Conservation (phyloP, 768 basidiomycete species). For the Lyophyllum semitale region DNA sequence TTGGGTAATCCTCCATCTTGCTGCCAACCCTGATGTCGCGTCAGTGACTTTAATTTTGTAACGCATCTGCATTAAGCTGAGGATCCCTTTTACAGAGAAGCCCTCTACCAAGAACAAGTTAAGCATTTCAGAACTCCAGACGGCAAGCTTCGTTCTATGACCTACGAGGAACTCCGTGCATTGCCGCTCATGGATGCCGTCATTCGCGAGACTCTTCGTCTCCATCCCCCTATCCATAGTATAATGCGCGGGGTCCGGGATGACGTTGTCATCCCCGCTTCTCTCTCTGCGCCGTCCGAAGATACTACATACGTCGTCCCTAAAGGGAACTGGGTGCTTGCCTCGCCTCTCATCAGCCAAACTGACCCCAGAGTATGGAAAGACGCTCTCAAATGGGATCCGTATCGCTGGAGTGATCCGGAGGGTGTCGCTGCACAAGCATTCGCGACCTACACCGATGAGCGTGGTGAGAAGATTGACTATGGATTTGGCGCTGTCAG, state of each 20-base stretch:
- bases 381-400: constrained; percentile 72
- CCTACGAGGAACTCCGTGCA: constrained; percentile 82
- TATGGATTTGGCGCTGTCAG: constrained; percentile 95
- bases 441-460: constrained; percentile 72
- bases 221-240: constrained; percentile 95
- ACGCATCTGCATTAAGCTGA: too few species aligned
- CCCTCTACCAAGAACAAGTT: constrained; percentile 89
- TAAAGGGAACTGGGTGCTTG: constrained; percentile 86
- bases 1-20: constrained; percentile 89
- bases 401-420: constrained; percentile 82
- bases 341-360: constrained; percentile 86
- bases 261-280: constrained; percentile 79
- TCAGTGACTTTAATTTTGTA: too few species aligned
- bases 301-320: constrained; percentile 82
- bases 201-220: constrained; percentile 90
- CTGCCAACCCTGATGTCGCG: constrained; percentile 73
- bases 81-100: too few species aligned
- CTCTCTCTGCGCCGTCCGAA: constrained; percentile 77
- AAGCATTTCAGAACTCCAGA: constrained; percentile 77
- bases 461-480: constrained; percentile 87
- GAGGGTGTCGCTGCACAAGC: constrained; percentile 83
- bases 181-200: constrained; percentile 85
- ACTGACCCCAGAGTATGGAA: constrained; percentile 86
- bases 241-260: constrained; percentile 91
- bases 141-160: constrained; percentile 76